Evolutionary conservation across 2,329 filamentous ascomycete species (phyloP).

Genomic region (Aspergillus proliferans): DNA sequence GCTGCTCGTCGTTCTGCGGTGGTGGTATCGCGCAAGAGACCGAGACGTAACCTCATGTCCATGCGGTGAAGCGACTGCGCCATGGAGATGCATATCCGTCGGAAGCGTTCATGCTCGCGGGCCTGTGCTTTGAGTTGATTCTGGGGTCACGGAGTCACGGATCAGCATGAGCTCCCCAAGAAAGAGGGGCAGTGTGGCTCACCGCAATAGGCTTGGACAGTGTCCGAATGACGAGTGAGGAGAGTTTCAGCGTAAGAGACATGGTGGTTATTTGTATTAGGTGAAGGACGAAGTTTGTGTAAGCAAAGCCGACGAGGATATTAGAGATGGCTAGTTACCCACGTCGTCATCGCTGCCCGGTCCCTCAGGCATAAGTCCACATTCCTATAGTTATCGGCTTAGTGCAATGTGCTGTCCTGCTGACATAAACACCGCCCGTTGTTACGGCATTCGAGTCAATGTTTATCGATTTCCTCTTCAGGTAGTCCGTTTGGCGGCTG

Average conservation of each 20-base stretch:
- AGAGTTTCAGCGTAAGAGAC: conserved; percentile 62
- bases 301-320: not conserved
- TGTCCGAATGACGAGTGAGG: conserved; percentile 58
- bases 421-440: conserved; percentile 22
- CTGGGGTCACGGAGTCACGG: conserved; percentile 31
- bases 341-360: conserved; percentile 1
- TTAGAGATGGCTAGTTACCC: not conserved
- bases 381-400: not conserved
- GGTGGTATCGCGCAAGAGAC: conserved; percentile 56
- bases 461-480: conserved; percentile 33
- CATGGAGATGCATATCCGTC: conserved; percentile 54
- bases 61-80: conserved; percentile 60
- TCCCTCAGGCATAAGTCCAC: conserved; percentile 8
- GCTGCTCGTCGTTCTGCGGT: conserved; percentile 43
- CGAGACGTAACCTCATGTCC: conserved; percentile 63
- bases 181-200: conserved; percentile 24
- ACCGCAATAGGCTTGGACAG: conserved; percentile 64
- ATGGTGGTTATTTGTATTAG: conserved; percentile 31
- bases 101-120: conserved; percentile 62
- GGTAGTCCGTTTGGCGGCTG: conserved; percentile 17
- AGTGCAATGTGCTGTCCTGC: conserved; percentile 3
- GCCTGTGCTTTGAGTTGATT: conserved; percentile 63
- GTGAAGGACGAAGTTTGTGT: too few relatives aligned
- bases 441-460: conserved; percentile 20
- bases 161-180: not conserved